Evolutionary conservation across 441 rosid species (phyloP).

Genomic region (Euphorbia celastroides): DNA sequence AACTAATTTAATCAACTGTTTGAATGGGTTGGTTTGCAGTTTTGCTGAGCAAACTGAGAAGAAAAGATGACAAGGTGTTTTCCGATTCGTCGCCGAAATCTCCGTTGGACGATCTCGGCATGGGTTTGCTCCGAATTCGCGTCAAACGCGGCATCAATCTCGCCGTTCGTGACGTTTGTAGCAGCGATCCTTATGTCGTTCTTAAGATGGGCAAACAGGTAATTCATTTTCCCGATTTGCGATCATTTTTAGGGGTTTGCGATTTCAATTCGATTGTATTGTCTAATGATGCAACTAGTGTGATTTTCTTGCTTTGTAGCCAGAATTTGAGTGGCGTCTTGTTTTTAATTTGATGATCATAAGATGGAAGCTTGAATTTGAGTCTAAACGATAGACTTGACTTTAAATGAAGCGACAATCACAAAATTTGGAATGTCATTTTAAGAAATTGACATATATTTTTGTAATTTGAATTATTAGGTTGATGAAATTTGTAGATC

Average conservation of each 20-base stretch:
- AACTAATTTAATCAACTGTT: not conserved
- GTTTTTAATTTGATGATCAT: not conserved
- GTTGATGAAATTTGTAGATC: not conserved
- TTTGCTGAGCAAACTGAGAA: not conserved
- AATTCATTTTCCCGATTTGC: not conserved
- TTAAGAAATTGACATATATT: not conserved
- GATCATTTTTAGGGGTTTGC: not conserved
- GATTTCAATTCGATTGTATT: too few species aligned
- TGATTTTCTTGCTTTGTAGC: not conserved
- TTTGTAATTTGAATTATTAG: not conserved
- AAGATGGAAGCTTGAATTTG: not conserved
- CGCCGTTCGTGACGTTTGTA: conserved; percentile 84
- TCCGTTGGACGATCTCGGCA: conserved; percentile 54
- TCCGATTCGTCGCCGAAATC: conserved; percentile 20
- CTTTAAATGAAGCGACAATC: not conserved
- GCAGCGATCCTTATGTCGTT: conserved; percentile 88
- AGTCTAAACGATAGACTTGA: not conserved
- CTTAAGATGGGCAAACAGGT: conserved; percentile 83
- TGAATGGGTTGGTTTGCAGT: not conserved
- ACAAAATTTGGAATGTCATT: not conserved
- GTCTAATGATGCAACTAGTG: not conserved
- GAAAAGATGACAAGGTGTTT: not conserved
- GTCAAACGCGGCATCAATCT: conserved; percentile 78
- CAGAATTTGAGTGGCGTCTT: not conserved
- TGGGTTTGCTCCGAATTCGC: conserved; percentile 76